Evolutionary conservation across 495 filamentous ascomycete genomes (phyloP), one percentile per base, ranked within the genome.

Genomic region (Aspergillus heteromorphus): DNA sequence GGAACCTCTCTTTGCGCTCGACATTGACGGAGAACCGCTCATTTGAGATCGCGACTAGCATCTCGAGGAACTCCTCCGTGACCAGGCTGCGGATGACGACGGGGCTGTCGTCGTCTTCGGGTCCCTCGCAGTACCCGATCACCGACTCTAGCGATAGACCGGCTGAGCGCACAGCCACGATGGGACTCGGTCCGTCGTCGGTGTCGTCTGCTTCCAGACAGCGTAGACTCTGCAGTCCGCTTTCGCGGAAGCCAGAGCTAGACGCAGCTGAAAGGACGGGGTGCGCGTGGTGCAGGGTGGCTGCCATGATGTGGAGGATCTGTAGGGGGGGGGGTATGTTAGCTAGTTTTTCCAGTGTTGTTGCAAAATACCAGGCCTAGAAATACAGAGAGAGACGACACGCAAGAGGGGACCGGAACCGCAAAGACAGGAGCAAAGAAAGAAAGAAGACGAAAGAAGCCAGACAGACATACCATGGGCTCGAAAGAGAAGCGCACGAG

Each of bases 401-500:
- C 30, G 9, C 30, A 13, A 34, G 14, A 4, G 14, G 14, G 14
- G 30, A 34, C 29, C 10, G 14, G 14, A 17, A 31, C n/a, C n/a
- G n/a, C n/a, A n/a, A n/a, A n/a, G n/a, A n/a, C n/a, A n/a, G n/a
- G n/a, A n/a, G n/a, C n/a, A 48, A 38, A 23, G 31, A 45, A 14
- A 25, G 18, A 47, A 56, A n/a, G 17, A 27, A 29, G n/a, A n/a
- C n/a, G n/a, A n/a, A n/a, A n/a, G n/a, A n/a, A n/a, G n/a, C n/a
- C n/a, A n/a, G n/a, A n/a, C n/a, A n/a, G 43, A 65, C 82, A 56
- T 79, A 93, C 92, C 90, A 97, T 88, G 29, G 92, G 88, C 65
- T 96, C 92, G 63, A 92, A 96, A 67, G 93, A 92, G 74, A 96
- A 88, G 65, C 90, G 89, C 38, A 95, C 82, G 61, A 90, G 77